Percentiles rank a stretch among this genome's conserved stretches.
phyloP scores from a whole-genome alignment of 164 flowering plant genomes.

The Cinnamomum chago region DNA sequence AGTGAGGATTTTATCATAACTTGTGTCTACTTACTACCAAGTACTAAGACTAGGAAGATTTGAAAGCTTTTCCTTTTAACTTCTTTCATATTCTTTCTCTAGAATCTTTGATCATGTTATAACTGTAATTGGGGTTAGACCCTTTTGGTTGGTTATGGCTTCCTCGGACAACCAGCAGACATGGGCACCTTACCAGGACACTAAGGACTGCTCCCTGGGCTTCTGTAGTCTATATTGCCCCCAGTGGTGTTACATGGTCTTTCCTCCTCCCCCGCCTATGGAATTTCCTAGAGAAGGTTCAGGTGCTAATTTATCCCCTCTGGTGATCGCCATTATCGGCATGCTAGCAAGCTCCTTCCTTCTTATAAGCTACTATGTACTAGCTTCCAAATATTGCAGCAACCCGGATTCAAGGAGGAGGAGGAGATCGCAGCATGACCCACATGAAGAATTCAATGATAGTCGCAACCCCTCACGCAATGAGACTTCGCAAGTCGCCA shows the following conservation, averaged over 20 bases:
- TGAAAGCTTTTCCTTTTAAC: too few relatives aligned
- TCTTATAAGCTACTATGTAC: constrained; percentile 59
- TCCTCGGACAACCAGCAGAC: constrained; percentile 37
- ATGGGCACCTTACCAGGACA: constrained; percentile 59
- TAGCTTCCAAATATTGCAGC: constrained; percentile 62
- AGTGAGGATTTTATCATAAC: not conserved
- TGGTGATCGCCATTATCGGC: constrained; percentile 71
- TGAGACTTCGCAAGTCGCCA: constrained; percentile 42
- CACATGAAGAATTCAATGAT: constrained; percentile 22
- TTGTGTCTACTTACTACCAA: not conserved
- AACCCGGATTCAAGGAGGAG: constrained; percentile 18
- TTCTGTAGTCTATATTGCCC: constrained; percentile 81
- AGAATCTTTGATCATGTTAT: not conserved
- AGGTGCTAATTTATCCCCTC: constrained; percentile 57
- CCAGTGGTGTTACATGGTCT: constrained; percentile 71
- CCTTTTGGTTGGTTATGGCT: constrained; percentile 29
- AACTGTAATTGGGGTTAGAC: not conserved
- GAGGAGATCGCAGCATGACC: constrained; percentile 11
- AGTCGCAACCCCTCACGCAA: constrained; percentile 17
- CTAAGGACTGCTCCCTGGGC: constrained; percentile 67
- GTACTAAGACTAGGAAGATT: not conserved
- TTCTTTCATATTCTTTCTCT: not conserved
- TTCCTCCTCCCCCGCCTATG: constrained; percentile 75
- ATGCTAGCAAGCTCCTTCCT: constrained; percentile 69
- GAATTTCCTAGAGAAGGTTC: constrained; percentile 40